Conservation (phyloP, 2,329 filamentous ascomycete genomes). For the Penicillium sp. region DNA sequence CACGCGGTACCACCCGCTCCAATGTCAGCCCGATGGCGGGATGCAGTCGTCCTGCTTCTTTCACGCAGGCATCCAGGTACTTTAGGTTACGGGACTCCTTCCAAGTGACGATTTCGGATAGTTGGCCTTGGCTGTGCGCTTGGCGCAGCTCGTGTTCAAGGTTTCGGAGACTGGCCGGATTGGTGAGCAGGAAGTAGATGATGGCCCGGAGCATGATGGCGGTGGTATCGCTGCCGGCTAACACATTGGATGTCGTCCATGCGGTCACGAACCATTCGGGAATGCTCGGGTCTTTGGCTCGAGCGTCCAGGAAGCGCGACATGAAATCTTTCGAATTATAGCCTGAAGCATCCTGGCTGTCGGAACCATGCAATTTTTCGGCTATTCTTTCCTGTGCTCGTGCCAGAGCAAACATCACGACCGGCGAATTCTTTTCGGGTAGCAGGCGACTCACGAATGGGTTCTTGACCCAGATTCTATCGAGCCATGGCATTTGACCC, state of each 20-base stretch:
- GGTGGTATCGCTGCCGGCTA: conserved; percentile 22
- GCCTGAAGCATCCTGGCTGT: neutral
- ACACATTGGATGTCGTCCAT: conserved; percentile 45
- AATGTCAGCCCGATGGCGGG: conserved; percentile 40
- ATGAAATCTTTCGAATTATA: neutral
- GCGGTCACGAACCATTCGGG: neutral
- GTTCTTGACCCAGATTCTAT: neutral
- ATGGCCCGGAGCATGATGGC: conserved; percentile 13
- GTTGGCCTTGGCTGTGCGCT: neutral
- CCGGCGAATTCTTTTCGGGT: neutral
- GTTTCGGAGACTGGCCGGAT: conserved; percentile 27
- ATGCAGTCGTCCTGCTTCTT: conserved; percentile 27
- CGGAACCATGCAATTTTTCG: neutral
- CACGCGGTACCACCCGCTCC: neutral
- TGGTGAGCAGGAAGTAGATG: conserved; percentile 17
- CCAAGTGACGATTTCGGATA: conserved; percentile 16
- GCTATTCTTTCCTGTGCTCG: neutral
- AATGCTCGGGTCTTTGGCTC: neutral
- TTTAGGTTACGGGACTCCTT: conserved; percentile 22
- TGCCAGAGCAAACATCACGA: neutral
- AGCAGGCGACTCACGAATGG: neutral
- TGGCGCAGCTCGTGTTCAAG: conserved; percentile 34
- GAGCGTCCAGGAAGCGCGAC: neutral
- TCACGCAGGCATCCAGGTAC: conserved; percentile 30
- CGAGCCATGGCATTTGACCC: neutral